Conservation (phyloP, 2,329 filamentous ascomycete genomes). For the Arthrobotrys sphaeroides region DNA sequence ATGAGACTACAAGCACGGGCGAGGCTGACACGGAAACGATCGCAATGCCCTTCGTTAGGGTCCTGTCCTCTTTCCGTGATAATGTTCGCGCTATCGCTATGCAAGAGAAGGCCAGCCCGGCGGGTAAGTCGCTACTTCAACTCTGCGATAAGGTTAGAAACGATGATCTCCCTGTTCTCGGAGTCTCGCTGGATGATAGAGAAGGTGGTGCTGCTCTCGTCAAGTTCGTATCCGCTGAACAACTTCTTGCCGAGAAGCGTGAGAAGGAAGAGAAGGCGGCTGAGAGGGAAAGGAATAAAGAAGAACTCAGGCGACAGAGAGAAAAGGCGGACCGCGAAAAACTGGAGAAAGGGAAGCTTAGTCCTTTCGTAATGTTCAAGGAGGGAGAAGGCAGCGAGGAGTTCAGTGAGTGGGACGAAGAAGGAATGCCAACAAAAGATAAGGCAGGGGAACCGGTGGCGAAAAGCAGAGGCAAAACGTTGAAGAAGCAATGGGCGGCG, state of each 20-base stretch:
- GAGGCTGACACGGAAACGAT: slow-evolving; percentile 56
- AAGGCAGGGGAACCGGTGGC: slow-evolving; percentile 80
- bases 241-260: slow-evolving; percentile 69
- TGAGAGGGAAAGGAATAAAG: slow-evolving; percentile 69
- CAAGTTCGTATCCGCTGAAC: slow-evolving; percentile 69
- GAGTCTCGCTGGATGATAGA: slow-evolving; percentile 88
- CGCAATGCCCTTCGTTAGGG: slow-evolving; percentile 65
- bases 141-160: slow-evolving; percentile 85
- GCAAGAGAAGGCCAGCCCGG: slow-evolving; percentile 64
- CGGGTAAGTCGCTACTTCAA: slow-evolving; percentile 72
- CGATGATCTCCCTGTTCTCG: slow-evolving; percentile 79
- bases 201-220: slow-evolving; percentile 75
- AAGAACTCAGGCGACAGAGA: slow-evolving; percentile 60
- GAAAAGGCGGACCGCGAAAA: slow-evolving; percentile 64
- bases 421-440: slow-evolving; percentile 81
- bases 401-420: slow-evolving; percentile 81
- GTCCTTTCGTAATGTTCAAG: slow-evolving; percentile 66
- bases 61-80: slow-evolving; percentile 69
- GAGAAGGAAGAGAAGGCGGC: slow-evolving; percentile 71
- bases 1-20: slow-evolving; percentile 61
- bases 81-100: slow-evolving; percentile 68
- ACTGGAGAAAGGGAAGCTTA: slow-evolving; percentile 68
- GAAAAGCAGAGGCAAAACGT: slow-evolving; percentile 81
- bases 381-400: slow-evolving; percentile 63
- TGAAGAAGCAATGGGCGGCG: slow-evolving; percentile 87